Evolutionary conservation across 2,329 filamentous ascomycete genomes (phyloP).

Genomic region (Cercospora zeae-maydis): DNA sequence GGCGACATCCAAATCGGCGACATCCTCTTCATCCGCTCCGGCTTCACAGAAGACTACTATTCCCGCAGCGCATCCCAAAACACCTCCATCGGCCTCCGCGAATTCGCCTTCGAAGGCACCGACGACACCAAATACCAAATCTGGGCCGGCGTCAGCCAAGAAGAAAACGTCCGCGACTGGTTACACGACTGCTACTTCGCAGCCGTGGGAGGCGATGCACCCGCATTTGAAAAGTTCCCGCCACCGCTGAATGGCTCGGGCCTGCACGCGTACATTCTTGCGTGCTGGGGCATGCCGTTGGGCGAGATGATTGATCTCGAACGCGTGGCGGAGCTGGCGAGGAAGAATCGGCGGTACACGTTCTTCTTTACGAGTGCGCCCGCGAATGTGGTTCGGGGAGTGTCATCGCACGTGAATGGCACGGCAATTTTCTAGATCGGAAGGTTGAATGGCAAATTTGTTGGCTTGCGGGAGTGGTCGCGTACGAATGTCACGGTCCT

Average conservation of each 20-base stretch:
- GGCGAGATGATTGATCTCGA: conserved; percentile 58
- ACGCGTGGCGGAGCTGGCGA: conserved; percentile 54
- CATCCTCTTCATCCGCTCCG: conserved; percentile 63
- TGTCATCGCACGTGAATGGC: conserved; percentile 45
- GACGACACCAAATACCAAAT: conserved; percentile 36
- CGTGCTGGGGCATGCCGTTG: conserved; percentile 53
- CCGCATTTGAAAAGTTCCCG: conserved; percentile 62
- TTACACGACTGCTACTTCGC: conserved; percentile 67
- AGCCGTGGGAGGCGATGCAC: conserved; percentile 61
- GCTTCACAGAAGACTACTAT: conserved; percentile 59
- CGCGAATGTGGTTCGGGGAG: conserved; percentile 55
- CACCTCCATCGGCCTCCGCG: conserved; percentile 40
- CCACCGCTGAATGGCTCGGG: conserved; percentile 33
- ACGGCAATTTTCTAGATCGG: conserved; percentile 37
- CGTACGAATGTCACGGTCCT: not conserved
- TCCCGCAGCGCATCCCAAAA: conserved; percentile 33
- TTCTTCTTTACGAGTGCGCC: conserved; percentile 62
- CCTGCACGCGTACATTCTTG: conserved; percentile 50
- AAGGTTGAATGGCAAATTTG: not conserved
- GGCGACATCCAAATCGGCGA: conserved; percentile 59
- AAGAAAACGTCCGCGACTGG: conserved; percentile 59
- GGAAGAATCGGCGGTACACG: conserved; percentile 52
- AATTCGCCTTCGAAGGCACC: conserved; percentile 44
- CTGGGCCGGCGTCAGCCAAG: conserved; percentile 52
- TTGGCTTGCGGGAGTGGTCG: not conserved